Evolutionary conservation across 1,284 basidiomycete species (phyloP).

Genomic region (Cutaneotrichosporon dermatis): DNA sequence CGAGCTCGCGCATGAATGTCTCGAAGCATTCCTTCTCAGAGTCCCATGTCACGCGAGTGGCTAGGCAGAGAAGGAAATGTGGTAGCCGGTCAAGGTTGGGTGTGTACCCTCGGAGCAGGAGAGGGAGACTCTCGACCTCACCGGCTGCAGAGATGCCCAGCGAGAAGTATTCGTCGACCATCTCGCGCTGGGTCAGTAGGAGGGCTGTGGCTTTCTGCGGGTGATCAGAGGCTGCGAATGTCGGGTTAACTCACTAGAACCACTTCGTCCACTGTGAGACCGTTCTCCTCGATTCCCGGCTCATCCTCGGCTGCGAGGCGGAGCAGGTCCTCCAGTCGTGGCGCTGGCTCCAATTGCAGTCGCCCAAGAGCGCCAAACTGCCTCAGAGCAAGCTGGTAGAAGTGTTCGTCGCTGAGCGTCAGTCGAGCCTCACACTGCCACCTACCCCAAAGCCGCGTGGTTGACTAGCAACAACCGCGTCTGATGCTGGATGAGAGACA

Average conservation of each 20-base stretch:
- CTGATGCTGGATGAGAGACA: conserved; percentile 80
- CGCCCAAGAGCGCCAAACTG: conserved; percentile 83
- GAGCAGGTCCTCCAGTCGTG: conserved; percentile 65
- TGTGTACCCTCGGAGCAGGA: conserved; percentile 75
- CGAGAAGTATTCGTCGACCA: conserved; percentile 91
- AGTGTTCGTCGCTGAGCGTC: conserved; percentile 75
- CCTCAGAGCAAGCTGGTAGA: conserved; percentile 86
- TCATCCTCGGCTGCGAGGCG: conserved; percentile 74
- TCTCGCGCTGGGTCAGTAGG: conserved; percentile 60
- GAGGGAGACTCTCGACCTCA: conserved; percentile 67
- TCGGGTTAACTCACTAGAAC: conserved; percentile 58
- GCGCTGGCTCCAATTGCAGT: conserved; percentile 76
- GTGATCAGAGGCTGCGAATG: not conserved
- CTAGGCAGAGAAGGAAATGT: conserved; percentile 75
- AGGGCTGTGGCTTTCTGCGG: conserved; percentile 17
- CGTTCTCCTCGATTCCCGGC: conserved; percentile 39
- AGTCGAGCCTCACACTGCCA: not conserved
- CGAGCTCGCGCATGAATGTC: conserved; percentile 79
- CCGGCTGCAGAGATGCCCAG: conserved; percentile 64
- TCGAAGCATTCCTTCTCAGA: conserved; percentile 81
- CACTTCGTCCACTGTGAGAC: conserved; percentile 54
- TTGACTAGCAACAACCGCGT: conserved; percentile 88
- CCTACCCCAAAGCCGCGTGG: conserved; percentile 74
- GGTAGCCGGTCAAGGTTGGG: conserved; percentile 83
- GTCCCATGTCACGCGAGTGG: conserved; percentile 82